Percentiles rank a stretch among this genome's conserved stretches.
These are phyloP conservation scores for Pseudofabraea citricarpa DNA, from an alignment of 2,329 filamentous ascomycete genomes.

Conservation along the genomic window DNA sequence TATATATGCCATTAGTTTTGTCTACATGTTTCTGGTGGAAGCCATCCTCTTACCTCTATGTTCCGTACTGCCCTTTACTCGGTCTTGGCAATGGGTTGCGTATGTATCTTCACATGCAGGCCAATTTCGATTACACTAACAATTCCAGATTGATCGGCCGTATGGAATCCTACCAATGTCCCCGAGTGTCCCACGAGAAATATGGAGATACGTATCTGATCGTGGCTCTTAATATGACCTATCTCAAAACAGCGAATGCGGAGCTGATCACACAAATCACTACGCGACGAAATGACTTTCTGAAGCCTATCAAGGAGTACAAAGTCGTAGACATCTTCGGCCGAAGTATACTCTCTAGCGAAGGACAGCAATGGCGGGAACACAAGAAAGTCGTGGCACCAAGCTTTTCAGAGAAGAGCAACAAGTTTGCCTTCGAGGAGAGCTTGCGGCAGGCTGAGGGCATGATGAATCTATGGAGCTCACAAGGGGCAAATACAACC, in stretches of 20 bases:
- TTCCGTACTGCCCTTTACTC: conserved; percentile 4
- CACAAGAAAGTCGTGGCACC: conserved; percentile 27
- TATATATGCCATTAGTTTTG: conserved; percentile 6
- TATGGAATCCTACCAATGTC: conserved; percentile 11
- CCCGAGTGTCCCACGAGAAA: conserved; percentile 7
- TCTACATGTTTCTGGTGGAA: conserved; percentile 5
- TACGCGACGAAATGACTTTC: conserved; percentile 22
- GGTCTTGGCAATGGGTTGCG: conserved; percentile 15
- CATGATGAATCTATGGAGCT: conserved; percentile 33
- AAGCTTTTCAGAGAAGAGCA: conserved; percentile 40
- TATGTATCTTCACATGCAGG: conserved; percentile 1
- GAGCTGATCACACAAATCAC: conserved; percentile 22
- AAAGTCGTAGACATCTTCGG: conserved; percentile 27
- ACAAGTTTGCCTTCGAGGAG: conserved; percentile 36
- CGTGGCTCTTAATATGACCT: conserved; percentile 13
- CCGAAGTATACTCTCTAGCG: conserved; percentile 24
- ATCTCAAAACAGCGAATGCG: conserved; percentile 22
- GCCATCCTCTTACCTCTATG: conserved; percentile 9
- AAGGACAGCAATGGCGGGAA: conserved; percentile 27
- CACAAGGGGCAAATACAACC: conserved; percentile 3
- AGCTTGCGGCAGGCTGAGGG: conserved; percentile 40
- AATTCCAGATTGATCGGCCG: conserved; percentile 11
- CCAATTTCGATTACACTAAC: conserved; percentile 1
- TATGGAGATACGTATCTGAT: conserved; percentile 23
- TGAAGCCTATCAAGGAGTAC: conserved; percentile 25